Evolutionary conservation across 768 basidiomycete species (phyloP).

Genomic region (Hypholoma fasciculare): DNA sequence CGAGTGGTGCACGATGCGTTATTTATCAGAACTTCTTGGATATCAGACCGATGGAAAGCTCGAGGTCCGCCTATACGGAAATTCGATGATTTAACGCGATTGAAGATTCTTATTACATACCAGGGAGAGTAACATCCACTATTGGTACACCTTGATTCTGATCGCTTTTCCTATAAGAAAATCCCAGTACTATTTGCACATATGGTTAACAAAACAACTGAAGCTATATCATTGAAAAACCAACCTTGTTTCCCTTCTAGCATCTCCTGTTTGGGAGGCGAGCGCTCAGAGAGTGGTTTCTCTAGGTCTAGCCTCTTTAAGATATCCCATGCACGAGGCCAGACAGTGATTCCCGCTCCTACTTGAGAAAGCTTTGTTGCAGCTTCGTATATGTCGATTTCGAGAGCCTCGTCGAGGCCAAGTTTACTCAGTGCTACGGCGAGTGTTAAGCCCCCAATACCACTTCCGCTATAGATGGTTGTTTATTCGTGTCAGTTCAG

Average conservation of each 20-base stretch:
- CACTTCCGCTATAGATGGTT: constrained; percentile 25
- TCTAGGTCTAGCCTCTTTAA: constrained; percentile 39
- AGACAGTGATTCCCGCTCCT: constrained; percentile 46
- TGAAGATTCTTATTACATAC: constrained; percentile 14
- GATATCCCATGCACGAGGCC: constrained; percentile 41
- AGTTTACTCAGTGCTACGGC: constrained; percentile 15
- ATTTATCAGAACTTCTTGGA: constrained; percentile 45
- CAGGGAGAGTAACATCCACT: constrained; percentile 10
- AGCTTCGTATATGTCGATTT: constrained; percentile 46
- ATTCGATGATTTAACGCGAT: not conserved
- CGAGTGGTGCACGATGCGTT: constrained; percentile 35
- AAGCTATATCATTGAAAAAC: not conserved
- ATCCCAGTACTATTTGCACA: not conserved
- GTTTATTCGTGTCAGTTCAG: not conserved
- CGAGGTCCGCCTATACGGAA: constrained; percentile 19
- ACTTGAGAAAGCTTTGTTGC: constrained; percentile 38
- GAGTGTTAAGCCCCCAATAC: constrained; percentile 31
- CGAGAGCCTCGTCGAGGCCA: constrained; percentile 18
- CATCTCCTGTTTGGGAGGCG: constrained; percentile 1
- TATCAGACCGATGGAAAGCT: constrained; percentile 47
- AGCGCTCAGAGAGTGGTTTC: not conserved
- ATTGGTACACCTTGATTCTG: constrained; percentile 8
- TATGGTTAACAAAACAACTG: not conserved
- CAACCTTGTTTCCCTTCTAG: not conserved
- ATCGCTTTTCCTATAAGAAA: constrained; percentile 17